Base-by-base conservation (phyloP, 75 land plant genomes). In the Picea glauca region DNA sequence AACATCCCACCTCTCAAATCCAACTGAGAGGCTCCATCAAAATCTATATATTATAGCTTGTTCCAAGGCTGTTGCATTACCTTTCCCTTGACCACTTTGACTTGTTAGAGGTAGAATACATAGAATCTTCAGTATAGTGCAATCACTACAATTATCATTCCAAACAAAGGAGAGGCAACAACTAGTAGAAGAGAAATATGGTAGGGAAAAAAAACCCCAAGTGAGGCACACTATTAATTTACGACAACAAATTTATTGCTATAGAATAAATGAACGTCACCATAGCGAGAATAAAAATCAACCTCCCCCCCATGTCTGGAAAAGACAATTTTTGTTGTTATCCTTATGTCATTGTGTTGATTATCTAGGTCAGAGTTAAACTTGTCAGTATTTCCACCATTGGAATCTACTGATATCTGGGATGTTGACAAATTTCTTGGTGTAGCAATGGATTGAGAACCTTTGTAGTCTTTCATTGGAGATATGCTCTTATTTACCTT, bases 1-100 rank as follows among this genome's bases (percentile, higher is more conserved):
- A 76, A 90, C 99, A 89, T 97, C 99, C 99, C 99, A 97, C 99
- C 99, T 93, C 84, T 97, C 99, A 72, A 93, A 91, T 76, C 91
- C 95, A 80, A 88, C 88, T 81, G 93, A 83, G 74, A 97, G 86
- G 80, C 98, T 94, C 99, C 99, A 97, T 98, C 99, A 94, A 83
- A 97, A 97, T 80, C 99, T 97, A 83, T 97, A 98, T 38, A 95
- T 98, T 76, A 97, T 88, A 58, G 93, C 91, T 38, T 95, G 95
- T 73, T 97, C 99, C 93, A 90, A 93, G 46, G 85, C 83, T 58
- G 87, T 83, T 76, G 93, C 78, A 76, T 74, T 88, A 30, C 78
- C 60, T 78, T 94, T 86, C 20, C 76, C 84, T 84, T 90, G 92
- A 61, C 50, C 79, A 68, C 81, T 80, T 17, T 88, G 72, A 82